Evolutionary conservation across 2,329 filamentous ascomycete genomes (phyloP), one percentile per base, ranked within the genome.

Genomic region (Epichloe sibirici): DNA sequence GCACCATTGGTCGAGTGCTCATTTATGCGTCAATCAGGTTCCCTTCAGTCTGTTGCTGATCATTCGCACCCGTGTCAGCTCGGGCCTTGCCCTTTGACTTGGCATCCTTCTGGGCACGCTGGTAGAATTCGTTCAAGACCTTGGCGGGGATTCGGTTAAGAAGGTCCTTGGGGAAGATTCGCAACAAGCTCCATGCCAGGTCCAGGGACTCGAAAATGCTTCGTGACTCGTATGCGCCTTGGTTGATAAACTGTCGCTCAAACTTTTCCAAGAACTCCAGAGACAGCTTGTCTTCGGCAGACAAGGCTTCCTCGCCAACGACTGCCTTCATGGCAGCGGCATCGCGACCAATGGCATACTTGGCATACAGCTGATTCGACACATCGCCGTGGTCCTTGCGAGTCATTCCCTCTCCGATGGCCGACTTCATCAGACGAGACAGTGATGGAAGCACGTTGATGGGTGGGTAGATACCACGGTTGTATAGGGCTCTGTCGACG

Each of bases 351-450:
- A 98, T 97, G 70, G 93, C 93, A 70, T 98, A 98, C 75, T 98
- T 98, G 73, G 93, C 93, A 70, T 98, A 98, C 59, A 98, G 81
- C 78, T 98, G 93, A 78, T 98, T 98, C 61, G 93, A 98, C 49
- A 98, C 93, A 73, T 98, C 93, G 62, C 89, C 88, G 72, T 98
- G 93, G 65, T 98, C 94, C 72, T 88, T 90, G 64, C 93, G 87
- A 28, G 93, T 98, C 79, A 90, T 91, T 59, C 89, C 89, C 74
- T 97, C 90, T 63, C 93, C 93, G 65, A 98, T 98, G 69, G 93
- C 93, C 65, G 93, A 98, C 74, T 98, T 98, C 93, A 98, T 98
- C 67, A 98, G 86, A 82, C 93, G 93, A 25, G 93, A 98, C 40
- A 98, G 85, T 47, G 93, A 98, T 25, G 93, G 93, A 56, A 98